Base-by-base conservation (phyloP, 2,329 filamentous ascomycete genomes). In the Cladosporium phlei region DNA sequence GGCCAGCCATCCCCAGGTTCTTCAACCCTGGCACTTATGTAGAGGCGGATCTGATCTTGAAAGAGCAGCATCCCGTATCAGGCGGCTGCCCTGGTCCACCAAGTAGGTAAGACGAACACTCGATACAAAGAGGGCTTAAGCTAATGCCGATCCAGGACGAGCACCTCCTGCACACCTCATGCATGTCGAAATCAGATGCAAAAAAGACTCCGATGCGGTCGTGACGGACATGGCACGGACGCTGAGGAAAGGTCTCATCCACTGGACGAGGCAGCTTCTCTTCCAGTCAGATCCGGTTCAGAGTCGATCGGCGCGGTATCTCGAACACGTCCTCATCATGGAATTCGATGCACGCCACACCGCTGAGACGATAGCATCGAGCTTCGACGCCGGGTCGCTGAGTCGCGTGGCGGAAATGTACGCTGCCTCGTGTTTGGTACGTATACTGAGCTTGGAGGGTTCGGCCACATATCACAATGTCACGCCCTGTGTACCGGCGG, bases 261-360 rank as follows among this genome's bases (percentile, higher is more conserved):
- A 20, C 24, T 44, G 30, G 30, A 21, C 32, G 4, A 19, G 32
- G 27, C 40, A 44, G 11, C 30, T 44, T 14, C 21, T 44, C 11
- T 44, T 44, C 14, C 16, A 35, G 5, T 43, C 8, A 8, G 29
- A 43, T 17, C 39, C 39, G 19, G 39, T 30, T 2, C 30, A 35
- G 6, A 6, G 14, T 17, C n/a, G n/a, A n/a, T n/a, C n/a, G n/a
- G n/a, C n/a, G n/a, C n/a, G n/a, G n/a, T n/a, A n/a, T n/a, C n/a
- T n/a, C n/a, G 6, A 11, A n/a, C 32, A 34, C 5, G 42, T 19
- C 4, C 24, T 45, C 2, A n/a, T 45, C 6, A 20, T 21, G 17
- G 42, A 45, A 33, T n/a, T 37, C 12, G 42, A 45, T 12, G 29
- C 22, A 4, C 42, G 42, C 22, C 42, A 45, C 16, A 37, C 30